Evolutionary conservation across 2,329 filamentous ascomycete genomes (phyloP).

Genomic region (Tothia fuscella): DNA sequence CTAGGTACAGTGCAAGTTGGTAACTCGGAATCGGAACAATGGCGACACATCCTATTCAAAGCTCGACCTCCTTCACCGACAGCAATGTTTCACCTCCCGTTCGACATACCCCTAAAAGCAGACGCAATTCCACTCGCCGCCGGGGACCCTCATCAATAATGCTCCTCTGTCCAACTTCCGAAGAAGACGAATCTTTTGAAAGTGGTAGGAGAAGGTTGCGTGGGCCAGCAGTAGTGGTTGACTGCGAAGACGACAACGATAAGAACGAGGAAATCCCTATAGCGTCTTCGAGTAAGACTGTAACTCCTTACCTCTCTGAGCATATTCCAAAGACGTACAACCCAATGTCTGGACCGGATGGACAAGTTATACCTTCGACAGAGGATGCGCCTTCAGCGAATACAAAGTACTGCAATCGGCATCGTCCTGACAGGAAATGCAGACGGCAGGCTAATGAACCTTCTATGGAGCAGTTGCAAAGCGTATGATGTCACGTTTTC

Average conservation of each 20-base stretch:
- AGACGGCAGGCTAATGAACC: conserved; percentile 84
- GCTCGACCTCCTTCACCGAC: no score
- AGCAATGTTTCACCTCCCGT: no score
- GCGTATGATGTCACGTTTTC: conserved; percentile 37
- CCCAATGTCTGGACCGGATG: conserved; percentile 48
- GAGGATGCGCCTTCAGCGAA: conserved; percentile 44
- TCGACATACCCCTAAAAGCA: neutral
- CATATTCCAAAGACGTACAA: conserved; percentile 87
- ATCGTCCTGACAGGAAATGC: conserved; percentile 88
- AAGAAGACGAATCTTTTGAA: conserved; percentile 2
- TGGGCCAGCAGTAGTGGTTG: neutral
- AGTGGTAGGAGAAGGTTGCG: neutral
- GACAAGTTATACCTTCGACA: conserved; percentile 19
- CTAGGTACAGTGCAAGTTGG: no score
- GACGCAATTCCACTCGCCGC: conserved; percentile 2
- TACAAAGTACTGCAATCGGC: conserved; percentile 91
- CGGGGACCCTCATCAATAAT: neutral
- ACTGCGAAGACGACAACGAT: neutral
- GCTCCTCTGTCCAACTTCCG: conserved; percentile 5
- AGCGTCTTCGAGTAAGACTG: conserved; percentile 42
- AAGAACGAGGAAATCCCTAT: conserved; percentile 7
- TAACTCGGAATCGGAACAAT: no score
- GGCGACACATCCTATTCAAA: no score
- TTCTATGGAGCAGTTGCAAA: conserved; percentile 90
- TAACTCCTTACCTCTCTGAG: conserved; percentile 78